Evolutionary conservation across 2,329 filamentous ascomycete genomes (phyloP), one percentile per base, ranked within the genome.

Genomic region (Neonectria neomacrospora): DNA sequence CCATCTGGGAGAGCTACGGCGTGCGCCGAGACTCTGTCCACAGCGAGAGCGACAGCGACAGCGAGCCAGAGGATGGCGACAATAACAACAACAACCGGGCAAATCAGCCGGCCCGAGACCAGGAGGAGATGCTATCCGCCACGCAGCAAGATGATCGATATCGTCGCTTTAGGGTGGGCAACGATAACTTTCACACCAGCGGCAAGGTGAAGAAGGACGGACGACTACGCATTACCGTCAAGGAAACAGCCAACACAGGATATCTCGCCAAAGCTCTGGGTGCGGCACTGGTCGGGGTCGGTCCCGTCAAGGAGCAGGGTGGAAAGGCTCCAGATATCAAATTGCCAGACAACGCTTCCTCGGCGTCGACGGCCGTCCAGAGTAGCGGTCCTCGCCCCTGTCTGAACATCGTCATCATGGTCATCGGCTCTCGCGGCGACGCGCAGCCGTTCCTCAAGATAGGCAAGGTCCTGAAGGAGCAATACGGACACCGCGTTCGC

Each of bases 331-430:
- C 56, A 9, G 45, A 63, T 39, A 63, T 63, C 7, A 64, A 63
- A n/a, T 58, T 71, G 8, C 59, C 63, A 3, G 64, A 67, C 18
- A 61, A 50, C 23, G 59, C 58, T 5, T 76, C 78, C 1, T 77
- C 78, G 4, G 73, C 75, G 1, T 75, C 75, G 3, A 77, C 76
- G 3, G 73, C 74, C 8, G 68, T 74, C 3, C 69, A 73, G 0
- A 73, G 78, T 14, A 71, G 70, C 9, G 55, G 67, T 12, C 76
- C 74, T 20, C 77, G 76, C n/a, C 84, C 88, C 1, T 80, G 67
- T 5, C 80, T 96, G 50, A 94, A 94, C 75, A 91, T 96, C 56
- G 91, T 94, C 28, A 90, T 95, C 70, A 93, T 94, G 86, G 90
- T 95, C 7, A 93, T 95, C 69, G 92, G 92, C 3, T 92, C 88